Percentiles rank a stretch among this genome's conserved stretches.
Evolutionary conservation across 345 rosid species (phyloP).

Genomic region (Heritiera fomes): DNA sequence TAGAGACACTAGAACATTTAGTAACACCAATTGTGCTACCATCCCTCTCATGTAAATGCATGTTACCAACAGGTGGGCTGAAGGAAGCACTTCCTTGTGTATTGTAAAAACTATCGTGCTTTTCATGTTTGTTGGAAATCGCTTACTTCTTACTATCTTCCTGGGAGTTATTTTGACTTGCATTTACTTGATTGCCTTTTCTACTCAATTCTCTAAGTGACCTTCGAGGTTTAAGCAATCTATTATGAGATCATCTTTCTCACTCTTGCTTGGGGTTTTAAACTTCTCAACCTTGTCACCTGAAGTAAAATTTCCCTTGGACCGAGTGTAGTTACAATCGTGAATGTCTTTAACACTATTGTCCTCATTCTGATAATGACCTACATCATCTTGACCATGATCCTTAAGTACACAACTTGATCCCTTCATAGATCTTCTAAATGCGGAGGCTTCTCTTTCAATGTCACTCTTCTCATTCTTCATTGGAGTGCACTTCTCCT

Average conservation of each 20-base stretch:
- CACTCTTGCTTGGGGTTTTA: slow-evolving; percentile 20
- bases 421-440: slow-evolving; percentile 31
- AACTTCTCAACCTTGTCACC: slow-evolving; percentile 28
- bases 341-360: slow-evolving; percentile 7
- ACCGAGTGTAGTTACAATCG: neutral
- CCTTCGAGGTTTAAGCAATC: slow-evolving; percentile 38
- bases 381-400: slow-evolving; percentile 18
- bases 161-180: neutral
- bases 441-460: neutral
- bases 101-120: slow-evolving; percentile 28
- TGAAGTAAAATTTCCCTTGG: slow-evolving; percentile 18
- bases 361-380: neutral
- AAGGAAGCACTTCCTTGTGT: slow-evolving; percentile 23
- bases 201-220: slow-evolving; percentile 40
- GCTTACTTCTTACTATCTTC: slow-evolving; percentile 19
- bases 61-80: slow-evolving; percentile 21
- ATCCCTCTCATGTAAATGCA: neutral
- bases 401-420: neutral
- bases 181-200: slow-evolving; percentile 15
- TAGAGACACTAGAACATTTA: neutral
- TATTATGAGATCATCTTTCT: slow-evolving; percentile 11
- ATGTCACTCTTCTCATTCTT: slow-evolving; percentile 11
- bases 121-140: slow-evolving; percentile 28
- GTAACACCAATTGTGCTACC: neutral
- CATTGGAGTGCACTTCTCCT: slow-evolving; percentile 26